These are phyloP conservation scores for Corylus americana DNA, from an alignment of 306 rosid genomes.

Conservation along the genomic window DNA sequence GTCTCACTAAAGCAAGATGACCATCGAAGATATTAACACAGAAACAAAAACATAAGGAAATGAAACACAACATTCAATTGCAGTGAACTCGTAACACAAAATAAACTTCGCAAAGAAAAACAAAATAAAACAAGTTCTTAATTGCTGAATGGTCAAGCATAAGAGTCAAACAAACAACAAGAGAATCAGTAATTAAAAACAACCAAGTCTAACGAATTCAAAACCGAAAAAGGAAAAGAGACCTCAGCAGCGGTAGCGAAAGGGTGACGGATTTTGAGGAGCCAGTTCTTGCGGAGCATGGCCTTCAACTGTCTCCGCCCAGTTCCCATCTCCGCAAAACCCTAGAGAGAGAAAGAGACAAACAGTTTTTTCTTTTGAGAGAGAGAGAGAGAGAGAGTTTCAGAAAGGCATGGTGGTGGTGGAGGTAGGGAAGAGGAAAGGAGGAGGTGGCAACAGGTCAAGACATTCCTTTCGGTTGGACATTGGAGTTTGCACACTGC, in stretches of 20 bases:
- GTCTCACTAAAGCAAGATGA: constrained; percentile 3
- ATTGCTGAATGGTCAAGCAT: constrained; percentile 14
- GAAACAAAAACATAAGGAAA: not conserved
- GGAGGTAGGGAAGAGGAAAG: not conserved
- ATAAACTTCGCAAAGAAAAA: constrained; percentile 5
- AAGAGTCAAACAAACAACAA: constrained; percentile 2
- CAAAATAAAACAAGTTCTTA: not conserved
- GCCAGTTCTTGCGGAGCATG: constrained; percentile 93
- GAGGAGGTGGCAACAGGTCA: not conserved
- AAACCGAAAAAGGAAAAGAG: not conserved
- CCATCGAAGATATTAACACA: not conserved
- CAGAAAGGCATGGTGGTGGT: not conserved
- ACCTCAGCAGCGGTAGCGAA: constrained; percentile 83
- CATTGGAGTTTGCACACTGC: not conserved
- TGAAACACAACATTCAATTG: constrained; percentile 3
- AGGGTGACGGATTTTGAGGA: constrained; percentile 95
- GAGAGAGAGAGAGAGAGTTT: constrained; percentile 1
- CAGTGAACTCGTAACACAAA: constrained; percentile 3
- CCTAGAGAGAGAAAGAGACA: constrained; percentile 24
- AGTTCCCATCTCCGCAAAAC: constrained; percentile 60
- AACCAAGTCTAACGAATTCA: not conserved
- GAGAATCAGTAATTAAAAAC: not conserved
- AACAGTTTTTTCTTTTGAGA: not conserved
- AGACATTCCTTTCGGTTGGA: not conserved
- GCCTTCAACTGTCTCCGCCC: constrained; percentile 75